Base-by-base conservation (phyloP, 164 flowering plant species). In the Litsea cubeba region DNA sequence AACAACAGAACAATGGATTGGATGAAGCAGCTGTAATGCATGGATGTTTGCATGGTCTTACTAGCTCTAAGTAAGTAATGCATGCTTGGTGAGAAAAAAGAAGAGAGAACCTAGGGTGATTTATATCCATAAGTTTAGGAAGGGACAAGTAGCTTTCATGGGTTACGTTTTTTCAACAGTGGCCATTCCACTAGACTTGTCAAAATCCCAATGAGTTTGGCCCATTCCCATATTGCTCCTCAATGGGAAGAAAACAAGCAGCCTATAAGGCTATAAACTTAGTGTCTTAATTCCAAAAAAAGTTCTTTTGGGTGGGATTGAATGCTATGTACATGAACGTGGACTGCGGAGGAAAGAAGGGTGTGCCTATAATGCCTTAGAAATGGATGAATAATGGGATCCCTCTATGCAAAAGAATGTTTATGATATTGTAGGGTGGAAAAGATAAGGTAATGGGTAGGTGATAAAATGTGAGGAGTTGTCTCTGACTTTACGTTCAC, bases 101-200 rank as follows among this genome's bases (percentile, higher is more conserved):
- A 20, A 15, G 57, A n/a, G 51, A 67, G 28, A 58, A 49, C 26
- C 32, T 60, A 67, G 60, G 62, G 80, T 82, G 62, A 81, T 81
- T 78, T 84, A 83, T 84, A 83, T 30, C 60, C 69, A 58, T 51
- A 8, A 23, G 14, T 68, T 20, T 12, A 46, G 20, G 12, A 30
- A 51, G 60, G 35, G 5, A 32, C 3, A 6, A 25, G 58, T 17
- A 11, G 25, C 6, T 30, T 4, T 69, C 62, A 12, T 58, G 28
- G 6, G 71, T 4, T 18, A 28, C 50, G 62, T 1, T 67, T 68
- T 50, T 49, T 62, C 40, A 74, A 66, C 72, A 81, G 86, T 87
- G 87, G 83, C 66, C 75, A 25, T 69, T 70, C 81, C 87, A 85
- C 86, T 83, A 75, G 28, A 62, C 64, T 25, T 70, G 82, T 79